Conservation (phyloP, 2,329 filamentous ascomycete species). For the Madurella mycetomatis region DNA sequence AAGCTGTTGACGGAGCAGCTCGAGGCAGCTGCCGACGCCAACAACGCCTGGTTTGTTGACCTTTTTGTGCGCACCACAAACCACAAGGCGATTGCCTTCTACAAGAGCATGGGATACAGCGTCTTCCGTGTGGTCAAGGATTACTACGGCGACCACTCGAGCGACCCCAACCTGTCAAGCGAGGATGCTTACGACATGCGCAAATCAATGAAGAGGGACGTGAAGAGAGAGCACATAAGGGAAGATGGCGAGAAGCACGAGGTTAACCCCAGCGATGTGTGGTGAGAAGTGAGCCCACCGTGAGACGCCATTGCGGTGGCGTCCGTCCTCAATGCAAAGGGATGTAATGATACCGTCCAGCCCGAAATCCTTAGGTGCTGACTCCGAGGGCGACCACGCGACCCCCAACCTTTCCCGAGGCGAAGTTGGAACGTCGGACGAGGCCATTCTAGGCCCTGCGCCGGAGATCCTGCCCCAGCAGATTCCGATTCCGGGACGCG, state of each 20-base stretch:
- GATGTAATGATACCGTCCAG: too few relatives aligned
- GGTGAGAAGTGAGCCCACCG: conserved; percentile 44
- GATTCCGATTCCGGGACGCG: too few relatives aligned
- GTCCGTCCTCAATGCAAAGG: too few relatives aligned
- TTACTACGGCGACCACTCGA: conserved; percentile 86
- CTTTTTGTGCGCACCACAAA: conserved; percentile 90
- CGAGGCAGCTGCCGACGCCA: conserved; percentile 75
- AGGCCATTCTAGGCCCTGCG: too few relatives aligned
- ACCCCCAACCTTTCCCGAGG: too few relatives aligned
- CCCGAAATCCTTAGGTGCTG: too few relatives aligned
- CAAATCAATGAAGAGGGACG: conserved; percentile 81
- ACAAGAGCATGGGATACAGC: conserved; percentile 86
- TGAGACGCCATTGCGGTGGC: neutral
- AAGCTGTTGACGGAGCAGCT: conserved; percentile 76
- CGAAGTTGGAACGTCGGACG: too few relatives aligned
- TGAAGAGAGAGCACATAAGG: conserved; percentile 68
- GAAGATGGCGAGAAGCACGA: conserved; percentile 73
- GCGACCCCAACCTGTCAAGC: conserved; percentile 54
- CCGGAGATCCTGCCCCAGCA: too few relatives aligned
- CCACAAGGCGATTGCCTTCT: conserved; percentile 79
- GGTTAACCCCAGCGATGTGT: conserved; percentile 82
- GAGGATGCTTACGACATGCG: conserved; percentile 98
- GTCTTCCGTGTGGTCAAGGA: conserved; percentile 84
- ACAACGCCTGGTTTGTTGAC: conserved; percentile 91
- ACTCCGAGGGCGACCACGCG: too few relatives aligned